A percentile compares a stretch with the other conserved stretches of the same genome.
Evolutionary conservation across 1,284 basidiomycete species (phyloP).

Genomic region (Fomitopsis palustris): DNA sequence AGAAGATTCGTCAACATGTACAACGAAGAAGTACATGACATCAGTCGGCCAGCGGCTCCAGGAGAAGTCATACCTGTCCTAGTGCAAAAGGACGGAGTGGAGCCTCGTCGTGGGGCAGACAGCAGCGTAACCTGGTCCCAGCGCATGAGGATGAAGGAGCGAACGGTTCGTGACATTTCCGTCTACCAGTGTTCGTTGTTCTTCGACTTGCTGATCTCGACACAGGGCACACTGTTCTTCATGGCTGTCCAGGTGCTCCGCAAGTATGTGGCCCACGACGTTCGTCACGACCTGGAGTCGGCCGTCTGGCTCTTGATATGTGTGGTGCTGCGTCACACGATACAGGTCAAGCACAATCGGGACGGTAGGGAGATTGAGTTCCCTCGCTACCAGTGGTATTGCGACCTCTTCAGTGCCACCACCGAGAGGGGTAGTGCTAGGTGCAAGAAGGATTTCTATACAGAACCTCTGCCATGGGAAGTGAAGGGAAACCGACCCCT

Average conservation of each 20-base stretch:
- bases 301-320: slow-evolving; percentile 14
- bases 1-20: background rate
- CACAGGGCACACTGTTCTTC: slow-evolving; percentile 10
- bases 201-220: too few species aligned
- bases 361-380: background rate
- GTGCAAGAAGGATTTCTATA: too few species aligned
- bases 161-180: background rate
- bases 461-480: too few species aligned
- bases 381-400: background rate
- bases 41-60: background rate
- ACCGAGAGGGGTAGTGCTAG: background rate
- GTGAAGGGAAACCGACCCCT: too few species aligned
- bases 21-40: background rate
- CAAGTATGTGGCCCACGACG: background rate
- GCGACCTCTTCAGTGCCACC: too few species aligned
- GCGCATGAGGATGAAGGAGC: background rate
- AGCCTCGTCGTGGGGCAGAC: background rate
- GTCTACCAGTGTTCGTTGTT: too few species aligned
- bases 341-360: background rate
- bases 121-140: too few species aligned
- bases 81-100: too few species aligned
- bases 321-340: slow-evolving; percentile 3
- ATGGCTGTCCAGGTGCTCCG: background rate
- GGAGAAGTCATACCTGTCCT: background rate
- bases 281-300: slow-evolving; percentile 14